Evolutionary conservation across 2,329 filamentous ascomycete species (phyloP).

Genomic region (Plenodomus tracheiphilus): DNA sequence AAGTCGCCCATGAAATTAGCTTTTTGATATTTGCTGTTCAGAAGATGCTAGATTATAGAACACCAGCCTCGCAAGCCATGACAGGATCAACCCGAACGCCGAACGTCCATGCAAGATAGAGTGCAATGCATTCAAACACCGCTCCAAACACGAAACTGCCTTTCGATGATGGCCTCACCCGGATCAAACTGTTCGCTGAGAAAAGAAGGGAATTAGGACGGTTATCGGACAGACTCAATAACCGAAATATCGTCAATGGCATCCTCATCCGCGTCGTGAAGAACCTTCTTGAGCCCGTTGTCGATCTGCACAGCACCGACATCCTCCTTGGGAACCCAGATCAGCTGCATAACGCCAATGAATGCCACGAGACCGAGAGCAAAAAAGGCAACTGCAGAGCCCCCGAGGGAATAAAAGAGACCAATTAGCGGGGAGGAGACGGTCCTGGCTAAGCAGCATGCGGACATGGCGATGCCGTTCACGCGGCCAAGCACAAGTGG

Average conservation of each 20-base stretch:
- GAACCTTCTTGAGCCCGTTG: slow-evolving; percentile 36
- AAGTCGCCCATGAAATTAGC: neutral
- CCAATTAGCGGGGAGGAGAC: slow-evolving; percentile 69
- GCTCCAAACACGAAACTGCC: slow-evolving; percentile 1
- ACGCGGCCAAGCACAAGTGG: slow-evolving; percentile 67
- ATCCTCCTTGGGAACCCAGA: slow-evolving; percentile 57
- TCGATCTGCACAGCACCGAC: slow-evolving; percentile 36
- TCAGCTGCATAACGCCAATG: slow-evolving; percentile 59
- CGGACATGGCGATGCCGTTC: slow-evolving; percentile 69
- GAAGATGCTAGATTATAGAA: slow-evolving; percentile 19
- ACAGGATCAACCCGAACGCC: slow-evolving; percentile 18
- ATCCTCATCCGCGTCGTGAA: slow-evolving; percentile 26
- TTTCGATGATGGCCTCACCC: neutral
- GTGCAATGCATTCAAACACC: neutral
- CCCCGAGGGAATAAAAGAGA: slow-evolving; percentile 65
- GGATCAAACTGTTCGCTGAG: neutral
- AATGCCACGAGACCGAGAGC: slow-evolving; percentile 59
- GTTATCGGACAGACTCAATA: slow-evolving; percentile 30
- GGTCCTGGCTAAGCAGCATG: slow-evolving; percentile 70
- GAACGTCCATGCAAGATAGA: slow-evolving; percentile 20
- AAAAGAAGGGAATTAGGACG: neutral
- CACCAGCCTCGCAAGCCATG: slow-evolving; percentile 4
- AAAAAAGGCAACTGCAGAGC: slow-evolving; percentile 65
- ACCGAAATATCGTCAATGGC: slow-evolving; percentile 33
- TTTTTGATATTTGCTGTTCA: slow-evolving; percentile 13